Evolutionary conservation across 78 protist genomes (phyloP).

Genomic region (Bodo saltans): DNA sequence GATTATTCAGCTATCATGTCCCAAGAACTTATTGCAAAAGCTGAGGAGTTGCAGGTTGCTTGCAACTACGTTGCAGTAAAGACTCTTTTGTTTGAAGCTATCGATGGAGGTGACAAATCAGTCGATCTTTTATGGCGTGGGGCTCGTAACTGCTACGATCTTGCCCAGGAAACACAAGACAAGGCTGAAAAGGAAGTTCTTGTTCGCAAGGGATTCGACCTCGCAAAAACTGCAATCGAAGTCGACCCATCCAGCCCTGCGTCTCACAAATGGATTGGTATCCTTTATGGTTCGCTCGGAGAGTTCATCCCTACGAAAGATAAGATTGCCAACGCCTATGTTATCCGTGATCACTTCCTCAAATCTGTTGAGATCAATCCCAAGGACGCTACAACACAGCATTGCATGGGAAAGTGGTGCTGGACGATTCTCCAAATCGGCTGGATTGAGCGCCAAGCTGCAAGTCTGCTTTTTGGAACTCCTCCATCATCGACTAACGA

Average conservation of each 20-base stretch:
- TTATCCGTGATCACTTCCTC: conserved; percentile 19
- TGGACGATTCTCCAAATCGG: conserved; percentile 1
- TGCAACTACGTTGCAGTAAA: too few species aligned
- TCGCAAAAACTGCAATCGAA: not conserved
- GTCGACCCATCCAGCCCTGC: not conserved
- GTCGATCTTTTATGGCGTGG: not conserved
- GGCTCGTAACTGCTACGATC: not conserved
- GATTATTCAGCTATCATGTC: too few species aligned
- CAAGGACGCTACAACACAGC: not conserved
- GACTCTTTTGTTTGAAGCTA: too few species aligned
- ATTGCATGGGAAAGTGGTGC: conserved; percentile 24
- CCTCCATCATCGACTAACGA: conserved; percentile 25
- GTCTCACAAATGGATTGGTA: conserved; percentile 34
- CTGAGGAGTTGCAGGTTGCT: too few species aligned
- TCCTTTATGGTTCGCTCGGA: conserved; percentile 4
- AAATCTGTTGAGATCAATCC: conserved; percentile 14
- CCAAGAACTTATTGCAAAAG: too few species aligned
- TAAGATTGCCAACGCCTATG: conserved; percentile 31
- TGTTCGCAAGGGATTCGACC: not conserved
- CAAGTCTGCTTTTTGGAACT: conserved; percentile 19
- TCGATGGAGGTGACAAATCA: too few species aligned
- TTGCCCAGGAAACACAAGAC: not conserved
- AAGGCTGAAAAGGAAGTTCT: not conserved
- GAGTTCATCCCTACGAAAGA: conserved; percentile 18
- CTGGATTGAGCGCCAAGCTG: conserved; percentile 33